Base-by-base conservation (phyloP, 2,329 filamentous ascomycete genomes). In the Trichoderma citrinoviride region DNA sequence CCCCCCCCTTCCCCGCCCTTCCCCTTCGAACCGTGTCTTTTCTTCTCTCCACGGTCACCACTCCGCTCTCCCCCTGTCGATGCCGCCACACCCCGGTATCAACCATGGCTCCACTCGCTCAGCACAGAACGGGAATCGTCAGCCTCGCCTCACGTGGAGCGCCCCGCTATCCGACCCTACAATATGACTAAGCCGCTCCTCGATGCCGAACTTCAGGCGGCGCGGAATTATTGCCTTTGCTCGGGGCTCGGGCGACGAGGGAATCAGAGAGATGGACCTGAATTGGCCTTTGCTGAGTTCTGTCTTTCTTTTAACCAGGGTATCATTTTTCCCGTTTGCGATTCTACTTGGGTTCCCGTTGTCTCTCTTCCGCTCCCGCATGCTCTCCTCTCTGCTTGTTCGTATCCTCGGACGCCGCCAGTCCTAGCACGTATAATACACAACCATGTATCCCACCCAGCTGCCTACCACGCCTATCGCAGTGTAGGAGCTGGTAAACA, bases 401-500 rank as follows among this genome's bases (percentile, higher is more conserved):
- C 29, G 19, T 3, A 15, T 43, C 21, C 19, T 5, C 27, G 12
- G 41, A 25, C 17, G 29, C 25, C 41, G 41, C 56, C 23, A 49
- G 53, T 44, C 19, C 73, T 64, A 85, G 40, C 83, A 83, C 7
- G 83, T 82, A 72, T 97, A 93, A 78, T 94, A 98, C 57, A 98
- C 93, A 37, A 96, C 91, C 80, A 93, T 87, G 75, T 97, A 97
- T 10, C 95, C 93, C 46, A 97, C 73, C 94, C 94, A 98, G 78
- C 95, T 98, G 3, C 92, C 93, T 19, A 97, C 87, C 0, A 98
- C 93, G n/a, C 95, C 95, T 65, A 98, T 82, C 5, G 95, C 95
- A 40, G 90, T 92, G 77, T 98, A 99, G 14, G 91, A 90, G 80
- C 94, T 98, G 70, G 89, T 97, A 74, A 98, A 95, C 94, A 99